A percentile compares a stretch with the other conserved stretches of the same genome.
phyloP scores from a whole-genome alignment of 2,329 filamentous ascomycete species.

The Phialemoniopsis sp. region DNA sequence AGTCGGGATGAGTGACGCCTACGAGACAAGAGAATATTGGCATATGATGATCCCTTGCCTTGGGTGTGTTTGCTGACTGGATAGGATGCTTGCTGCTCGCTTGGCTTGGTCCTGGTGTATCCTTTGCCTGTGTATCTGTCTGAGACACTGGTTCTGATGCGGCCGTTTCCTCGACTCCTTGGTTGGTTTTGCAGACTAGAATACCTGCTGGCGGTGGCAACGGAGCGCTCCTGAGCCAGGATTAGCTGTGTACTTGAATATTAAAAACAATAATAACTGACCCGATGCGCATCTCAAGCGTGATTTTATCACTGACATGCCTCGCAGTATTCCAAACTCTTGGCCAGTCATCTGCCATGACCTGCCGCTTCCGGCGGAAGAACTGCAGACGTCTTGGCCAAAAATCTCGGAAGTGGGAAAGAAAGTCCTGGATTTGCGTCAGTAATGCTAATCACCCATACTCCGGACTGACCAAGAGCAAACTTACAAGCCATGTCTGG shows the following conservation, averaged over 20 bases:
- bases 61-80: too few species aligned
- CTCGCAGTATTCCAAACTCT: slow-evolving; percentile 12
- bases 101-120: not conserved
- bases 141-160: too few species aligned
- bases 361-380: slow-evolving; percentile 9
- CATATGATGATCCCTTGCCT: not conserved
- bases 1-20: not conserved
- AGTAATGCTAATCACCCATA: not conserved
- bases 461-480: too few species aligned
- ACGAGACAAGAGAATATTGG: too few species aligned
- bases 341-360: slow-evolving; percentile 16
- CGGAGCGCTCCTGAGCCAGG: not conserved
- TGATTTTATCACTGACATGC: slow-evolving; percentile 10
- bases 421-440: slow-evolving; percentile 21
- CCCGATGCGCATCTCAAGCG: slow-evolving; percentile 12
- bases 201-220: not conserved
- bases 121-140: not conserved
- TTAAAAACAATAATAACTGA: slow-evolving; percentile 1
- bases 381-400: slow-evolving; percentile 35
- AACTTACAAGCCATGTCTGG: slow-evolving; percentile 39
- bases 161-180: not conserved
- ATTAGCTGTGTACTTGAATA: slow-evolving; percentile 2
- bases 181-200: not conserved
- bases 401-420: slow-evolving; percentile 35
- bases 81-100: too few species aligned